Conservation (phyloP, 805 yeast species). For the Pichia eremophila region DNA sequence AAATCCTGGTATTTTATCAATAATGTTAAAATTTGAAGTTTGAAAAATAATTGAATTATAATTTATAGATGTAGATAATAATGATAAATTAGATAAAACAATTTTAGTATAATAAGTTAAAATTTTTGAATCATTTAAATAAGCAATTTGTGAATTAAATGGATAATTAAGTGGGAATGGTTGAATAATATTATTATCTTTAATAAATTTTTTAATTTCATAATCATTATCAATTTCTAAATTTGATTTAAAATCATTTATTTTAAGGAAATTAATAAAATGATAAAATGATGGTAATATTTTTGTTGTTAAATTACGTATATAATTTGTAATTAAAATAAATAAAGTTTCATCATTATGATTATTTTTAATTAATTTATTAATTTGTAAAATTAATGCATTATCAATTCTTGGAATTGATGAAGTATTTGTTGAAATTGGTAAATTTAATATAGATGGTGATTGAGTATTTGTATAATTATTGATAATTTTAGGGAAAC, state of each 20-base stretch:
- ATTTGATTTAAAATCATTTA: slow-evolving; percentile 15
- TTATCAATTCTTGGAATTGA: slow-evolving; percentile 18
- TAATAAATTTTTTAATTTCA: slow-evolving; percentile 16
- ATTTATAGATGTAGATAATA: slow-evolving; percentile 10
- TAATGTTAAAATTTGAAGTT: neutral
- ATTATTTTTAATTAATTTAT: slow-evolving; percentile 14
- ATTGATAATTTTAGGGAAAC: slow-evolving; percentile 3
- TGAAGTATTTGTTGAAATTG: slow-evolving; percentile 2
- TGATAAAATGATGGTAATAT: slow-evolving; percentile 20
- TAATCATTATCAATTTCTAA: slow-evolving; percentile 9
- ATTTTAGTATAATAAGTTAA: slow-evolving; percentile 14
- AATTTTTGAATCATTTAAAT: slow-evolving; percentile 13
- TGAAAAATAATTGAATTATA: slow-evolving; percentile 6
- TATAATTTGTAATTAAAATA: slow-evolving; percentile 15
- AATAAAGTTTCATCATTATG: slow-evolving; percentile 25
- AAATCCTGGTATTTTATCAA: slow-evolving; percentile 11
- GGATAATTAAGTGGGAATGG: slow-evolving; percentile 21
- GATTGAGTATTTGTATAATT: no score
- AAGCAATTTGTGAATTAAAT: slow-evolving; percentile 13
- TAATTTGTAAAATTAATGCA: slow-evolving; percentile 12
- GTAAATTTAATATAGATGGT: no score
- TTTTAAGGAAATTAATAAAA: slow-evolving; percentile 10
- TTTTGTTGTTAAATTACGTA: slow-evolving; percentile 14
- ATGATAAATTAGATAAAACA: slow-evolving; percentile 16
- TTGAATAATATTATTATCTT: slow-evolving; percentile 18